phyloP scores from a whole-genome alignment of 2,329 filamentous ascomycete species.

The Fusarium verticillioides region DNA sequence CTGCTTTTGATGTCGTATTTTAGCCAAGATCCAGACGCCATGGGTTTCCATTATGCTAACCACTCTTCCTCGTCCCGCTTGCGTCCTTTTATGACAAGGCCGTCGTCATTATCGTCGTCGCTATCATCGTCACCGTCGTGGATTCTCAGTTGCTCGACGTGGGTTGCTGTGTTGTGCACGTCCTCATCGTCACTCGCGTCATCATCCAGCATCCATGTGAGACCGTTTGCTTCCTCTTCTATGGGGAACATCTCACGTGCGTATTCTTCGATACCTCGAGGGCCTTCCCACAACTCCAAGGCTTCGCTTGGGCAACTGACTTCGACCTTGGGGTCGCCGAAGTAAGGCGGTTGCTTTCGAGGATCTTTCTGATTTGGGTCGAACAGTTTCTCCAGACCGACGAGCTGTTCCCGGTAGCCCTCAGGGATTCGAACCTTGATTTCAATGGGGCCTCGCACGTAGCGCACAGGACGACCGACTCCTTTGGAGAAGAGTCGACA shows the following conservation, averaged over 20 bases:
- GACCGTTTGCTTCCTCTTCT: slow-evolving; percentile 92
- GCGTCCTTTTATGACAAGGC: slow-evolving; percentile 66
- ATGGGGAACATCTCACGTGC: slow-evolving; percentile 92
- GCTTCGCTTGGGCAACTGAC: slow-evolving; percentile 77
- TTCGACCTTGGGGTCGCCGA: slow-evolving; percentile 68
- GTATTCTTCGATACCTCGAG: slow-evolving; percentile 91
- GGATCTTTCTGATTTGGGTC: slow-evolving; percentile 61
- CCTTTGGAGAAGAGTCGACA: slow-evolving; percentile 84
- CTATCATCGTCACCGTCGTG: slow-evolving; percentile 56
- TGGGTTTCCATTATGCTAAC: slow-evolving; percentile 58
- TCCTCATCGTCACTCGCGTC: slow-evolving; percentile 56
- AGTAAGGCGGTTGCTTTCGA: slow-evolving; percentile 70
- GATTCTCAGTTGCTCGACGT: slow-evolving; percentile 54
- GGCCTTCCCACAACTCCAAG: slow-evolving; percentile 88
- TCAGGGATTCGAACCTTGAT: slow-evolving; percentile 86
- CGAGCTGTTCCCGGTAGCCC: slow-evolving; percentile 89
- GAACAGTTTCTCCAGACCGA: slow-evolving; percentile 72
- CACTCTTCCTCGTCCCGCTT: slow-evolving; percentile 70
- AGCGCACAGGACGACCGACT: slow-evolving; percentile 80
- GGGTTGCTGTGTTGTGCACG: slow-evolving; percentile 49
- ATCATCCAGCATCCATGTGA: slow-evolving; percentile 86
- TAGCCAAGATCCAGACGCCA: slow-evolving; percentile 8
- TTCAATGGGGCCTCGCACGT: slow-evolving; percentile 82
- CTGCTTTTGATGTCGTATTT: slow-evolving; percentile 22
- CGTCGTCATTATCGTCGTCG: slow-evolving; percentile 68